Evolutionary conservation across 345 rosid species (phyloP).

Genomic region (Gossypium rotundifolium): DNA sequence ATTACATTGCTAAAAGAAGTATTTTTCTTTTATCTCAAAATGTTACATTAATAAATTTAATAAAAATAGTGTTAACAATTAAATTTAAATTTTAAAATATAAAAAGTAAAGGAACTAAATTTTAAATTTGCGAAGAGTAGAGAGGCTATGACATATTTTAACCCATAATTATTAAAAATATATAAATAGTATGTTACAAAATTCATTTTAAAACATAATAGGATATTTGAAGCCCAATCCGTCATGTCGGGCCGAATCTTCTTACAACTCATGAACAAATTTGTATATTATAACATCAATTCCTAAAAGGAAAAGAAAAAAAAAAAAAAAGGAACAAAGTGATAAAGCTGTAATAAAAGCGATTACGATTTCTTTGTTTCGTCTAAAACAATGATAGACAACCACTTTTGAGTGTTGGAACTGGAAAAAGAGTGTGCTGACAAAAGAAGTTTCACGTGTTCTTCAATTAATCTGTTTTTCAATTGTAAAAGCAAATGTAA

Average conservation of each 20-base stretch:
- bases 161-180: no score
- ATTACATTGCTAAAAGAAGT: no score
- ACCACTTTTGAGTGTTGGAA: not conserved
- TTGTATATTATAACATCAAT: not conserved
- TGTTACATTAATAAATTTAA: no score
- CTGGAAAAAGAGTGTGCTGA: not conserved
- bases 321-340: not conserved
- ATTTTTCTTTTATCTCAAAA: no score
- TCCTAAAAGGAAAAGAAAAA: not conserved
- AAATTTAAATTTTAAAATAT: fast-evolving
- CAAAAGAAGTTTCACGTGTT: not conserved
- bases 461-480: not conserved
- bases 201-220: no score
- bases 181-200: no score
- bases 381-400: not conserved
- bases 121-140: no score
- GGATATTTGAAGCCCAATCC: not conserved
- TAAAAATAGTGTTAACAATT: no score
- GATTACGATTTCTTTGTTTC: not conserved
- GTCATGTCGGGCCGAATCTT: not conserved
- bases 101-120: no score
- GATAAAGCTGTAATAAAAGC: not conserved
- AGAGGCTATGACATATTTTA: no score
- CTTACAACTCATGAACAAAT: not conserved
- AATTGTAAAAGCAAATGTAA: not conserved